phyloP scores from a whole-genome alignment of 139 green algal genomes.

The Chlamydomonas urium region DNA sequence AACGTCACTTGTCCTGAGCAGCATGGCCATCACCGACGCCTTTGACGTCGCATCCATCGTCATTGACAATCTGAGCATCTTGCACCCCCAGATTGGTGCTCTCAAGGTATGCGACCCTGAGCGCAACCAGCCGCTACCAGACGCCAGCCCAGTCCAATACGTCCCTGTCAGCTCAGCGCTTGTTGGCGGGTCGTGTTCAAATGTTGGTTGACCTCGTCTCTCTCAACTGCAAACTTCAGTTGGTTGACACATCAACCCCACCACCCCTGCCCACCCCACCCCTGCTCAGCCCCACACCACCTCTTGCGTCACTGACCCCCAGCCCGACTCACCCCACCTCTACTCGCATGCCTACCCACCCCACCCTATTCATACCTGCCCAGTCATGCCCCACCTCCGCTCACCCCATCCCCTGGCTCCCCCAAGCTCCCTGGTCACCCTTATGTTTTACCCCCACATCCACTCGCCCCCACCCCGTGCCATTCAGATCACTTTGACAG shows the following conservation, averaged over 20 bases:
- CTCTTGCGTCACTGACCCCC: too few relatives aligned
- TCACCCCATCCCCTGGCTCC: neutral
- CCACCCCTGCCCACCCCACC: neutral
- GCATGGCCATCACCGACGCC: neutral
- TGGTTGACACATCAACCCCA: neutral
- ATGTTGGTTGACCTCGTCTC: neutral
- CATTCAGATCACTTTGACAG: conserved; percentile 15
- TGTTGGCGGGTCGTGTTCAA: neutral
- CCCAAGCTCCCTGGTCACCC: neutral
- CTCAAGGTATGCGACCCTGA: neutral
- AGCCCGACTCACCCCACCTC: too few relatives aligned
- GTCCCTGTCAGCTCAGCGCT: neutral
- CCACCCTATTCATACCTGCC: neutral
- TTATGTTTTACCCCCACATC: conserved; percentile 7
- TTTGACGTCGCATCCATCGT: neutral
- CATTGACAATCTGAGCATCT: neutral
- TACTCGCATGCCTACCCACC: neutral
- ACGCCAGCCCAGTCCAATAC: neutral
- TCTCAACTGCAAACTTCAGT: neutral
- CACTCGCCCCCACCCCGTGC: too few relatives aligned
- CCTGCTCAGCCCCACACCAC: too few relatives aligned
- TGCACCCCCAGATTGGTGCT: neutral
- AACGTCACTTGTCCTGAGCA: neutral
- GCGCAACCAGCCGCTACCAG: neutral
- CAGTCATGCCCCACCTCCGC: neutral